Evolutionary conservation across 257 asterid genomes (phyloP).

Genomic region (Solanum ossicruentum): DNA sequence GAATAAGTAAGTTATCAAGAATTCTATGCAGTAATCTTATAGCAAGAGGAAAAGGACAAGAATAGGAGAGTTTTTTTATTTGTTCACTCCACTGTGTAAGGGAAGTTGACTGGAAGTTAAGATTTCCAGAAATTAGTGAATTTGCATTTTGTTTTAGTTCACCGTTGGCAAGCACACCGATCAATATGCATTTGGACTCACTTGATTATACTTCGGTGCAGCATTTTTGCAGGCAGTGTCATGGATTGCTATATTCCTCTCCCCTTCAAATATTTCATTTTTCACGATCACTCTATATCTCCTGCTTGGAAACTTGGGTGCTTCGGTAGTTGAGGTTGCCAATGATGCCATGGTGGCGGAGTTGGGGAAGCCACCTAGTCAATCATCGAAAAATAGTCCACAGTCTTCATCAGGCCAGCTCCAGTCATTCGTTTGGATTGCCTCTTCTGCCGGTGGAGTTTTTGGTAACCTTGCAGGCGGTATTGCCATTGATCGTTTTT

Average conservation of each 20-base stretch:
- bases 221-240: slow-evolving; percentile 77
- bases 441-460: slow-evolving; percentile 74
- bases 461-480: slow-evolving; percentile 80
- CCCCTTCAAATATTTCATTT: slow-evolving; percentile 57
- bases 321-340: slow-evolving; percentile 86
- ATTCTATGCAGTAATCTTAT: background rate
- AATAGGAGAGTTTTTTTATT: background rate
- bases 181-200: background rate
- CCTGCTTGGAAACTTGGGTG: slow-evolving; percentile 89
- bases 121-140: background rate
- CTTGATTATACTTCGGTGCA: slow-evolving; percentile 23
- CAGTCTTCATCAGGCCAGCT: slow-evolving; percentile 50
- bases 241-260: slow-evolving; percentile 55
- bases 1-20: background rate
- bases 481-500: slow-evolving; percentile 26
- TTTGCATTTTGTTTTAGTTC: background rate
- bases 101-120: background rate
- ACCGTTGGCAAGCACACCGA: background rate
- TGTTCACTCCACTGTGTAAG: background rate
- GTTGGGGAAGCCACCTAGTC: slow-evolving; percentile 39
- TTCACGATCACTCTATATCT: slow-evolving; percentile 46
- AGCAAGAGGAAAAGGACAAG: background rate
- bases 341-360: slow-evolving; percentile 98
- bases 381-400: slow-evolving; percentile 30
- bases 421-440: slow-evolving; percentile 95